Conservation (phyloP, 1,284 basidiomycete species). For the Ganoderma multipileum region DNA sequence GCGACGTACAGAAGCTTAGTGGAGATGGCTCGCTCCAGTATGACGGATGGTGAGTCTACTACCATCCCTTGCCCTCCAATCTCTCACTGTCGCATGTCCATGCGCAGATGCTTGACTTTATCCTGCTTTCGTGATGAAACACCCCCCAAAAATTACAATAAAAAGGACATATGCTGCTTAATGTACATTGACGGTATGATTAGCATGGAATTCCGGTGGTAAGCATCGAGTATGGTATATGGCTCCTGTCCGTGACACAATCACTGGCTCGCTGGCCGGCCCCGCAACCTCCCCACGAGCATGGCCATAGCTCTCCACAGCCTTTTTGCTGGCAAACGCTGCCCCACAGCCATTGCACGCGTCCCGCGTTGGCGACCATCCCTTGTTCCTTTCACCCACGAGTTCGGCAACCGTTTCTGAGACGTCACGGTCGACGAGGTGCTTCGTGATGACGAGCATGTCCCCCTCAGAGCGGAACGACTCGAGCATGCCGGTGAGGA, state of each 20-base stretch:
- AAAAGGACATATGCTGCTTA: slow-evolving; percentile 31
- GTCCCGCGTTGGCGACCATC: slow-evolving; percentile 38
- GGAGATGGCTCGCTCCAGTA: slow-evolving; percentile 60
- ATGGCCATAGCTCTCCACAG: slow-evolving; percentile 5
- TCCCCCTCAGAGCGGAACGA: slow-evolving; percentile 93
- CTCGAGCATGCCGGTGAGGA: slow-evolving; percentile 93
- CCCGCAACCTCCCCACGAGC: slow-evolving; percentile 20
- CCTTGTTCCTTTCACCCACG: slow-evolving; percentile 37
- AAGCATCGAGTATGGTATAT: slow-evolving; percentile 65
- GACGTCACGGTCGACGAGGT: slow-evolving; percentile 84
- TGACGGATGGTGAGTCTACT: slow-evolving; percentile 36
- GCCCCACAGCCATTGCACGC: slow-evolving; percentile 35
- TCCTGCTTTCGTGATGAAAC: not conserved
- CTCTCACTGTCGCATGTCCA: not conserved
- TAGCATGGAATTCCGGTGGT: slow-evolving; percentile 37
- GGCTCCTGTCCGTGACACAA: slow-evolving; percentile 66
- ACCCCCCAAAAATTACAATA: slow-evolving; percentile 18
- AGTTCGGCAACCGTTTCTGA: slow-evolving; percentile 73
- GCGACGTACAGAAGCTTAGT: slow-evolving; percentile 63
- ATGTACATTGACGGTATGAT: slow-evolving; percentile 40
- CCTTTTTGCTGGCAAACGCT: slow-evolving; percentile 31
- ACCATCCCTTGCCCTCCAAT: not conserved
- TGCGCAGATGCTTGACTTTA: not conserved
- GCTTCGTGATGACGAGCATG: slow-evolving; percentile 88
- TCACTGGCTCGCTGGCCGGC: slow-evolving; percentile 43